A percentile compares a stretch with the other conserved stretches of the same genome.
Evolutionary conservation across 2,329 filamentous ascomycete genomes (phyloP).

Genomic region (Claviceps purpurea): DNA sequence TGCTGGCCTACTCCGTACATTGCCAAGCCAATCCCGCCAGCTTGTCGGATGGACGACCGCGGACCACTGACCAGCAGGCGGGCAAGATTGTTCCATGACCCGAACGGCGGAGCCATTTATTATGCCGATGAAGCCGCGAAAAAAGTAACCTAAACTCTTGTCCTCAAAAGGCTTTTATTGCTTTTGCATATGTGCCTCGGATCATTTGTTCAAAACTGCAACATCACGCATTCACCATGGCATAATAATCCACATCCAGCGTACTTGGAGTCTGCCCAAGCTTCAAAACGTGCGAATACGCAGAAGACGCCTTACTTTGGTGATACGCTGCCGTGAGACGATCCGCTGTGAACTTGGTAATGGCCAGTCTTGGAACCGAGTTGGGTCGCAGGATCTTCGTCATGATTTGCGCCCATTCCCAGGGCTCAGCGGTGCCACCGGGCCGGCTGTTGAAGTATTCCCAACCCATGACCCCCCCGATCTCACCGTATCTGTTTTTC

Average conservation of each 20-base stretch:
- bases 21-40: too few relatives aligned
- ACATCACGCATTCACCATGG: conserved; percentile 3
- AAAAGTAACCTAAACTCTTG: too few relatives aligned
- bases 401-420: conserved; percentile 55
- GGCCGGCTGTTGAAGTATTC: conserved; percentile 63
- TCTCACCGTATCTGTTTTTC: conserved; percentile 40
- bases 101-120: too few relatives aligned
- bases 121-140: too few relatives aligned
- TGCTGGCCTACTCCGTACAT: too few relatives aligned
- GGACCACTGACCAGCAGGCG: too few relatives aligned
- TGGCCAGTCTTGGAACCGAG: conserved; percentile 6
- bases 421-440: conserved; percentile 44
- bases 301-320: neutral
- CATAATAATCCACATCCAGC: neutral
- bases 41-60: too few relatives aligned
- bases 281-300: neutral
- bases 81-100: too few relatives aligned
- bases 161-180: too few relatives aligned
- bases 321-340: conserved; percentile 5
- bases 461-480: conserved; percentile 85
- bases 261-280: neutral
- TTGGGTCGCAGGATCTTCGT: conserved; percentile 15
- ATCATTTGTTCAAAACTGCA: neutral
- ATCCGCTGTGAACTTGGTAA: conserved; percentile 6
- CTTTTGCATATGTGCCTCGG: too few relatives aligned